A percentile compares a stretch with the other conserved stretches of the same genome.
Conservation (phyloP, 805 yeast species). For the Myxozyma neotropica region DNA sequence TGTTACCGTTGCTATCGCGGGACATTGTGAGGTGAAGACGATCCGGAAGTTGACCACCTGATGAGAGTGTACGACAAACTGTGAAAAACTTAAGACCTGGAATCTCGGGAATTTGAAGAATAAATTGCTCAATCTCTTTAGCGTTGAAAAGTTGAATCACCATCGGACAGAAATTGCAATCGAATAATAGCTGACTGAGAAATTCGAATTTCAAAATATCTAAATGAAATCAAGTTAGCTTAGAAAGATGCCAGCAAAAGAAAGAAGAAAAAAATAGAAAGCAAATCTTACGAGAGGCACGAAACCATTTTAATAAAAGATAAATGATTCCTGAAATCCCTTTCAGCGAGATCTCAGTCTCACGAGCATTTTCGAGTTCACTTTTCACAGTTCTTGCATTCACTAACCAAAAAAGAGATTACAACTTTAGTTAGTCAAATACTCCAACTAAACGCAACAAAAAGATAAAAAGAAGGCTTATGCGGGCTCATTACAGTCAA, state of each 20-base stretch:
- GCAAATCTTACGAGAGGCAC: constrained; percentile 52
- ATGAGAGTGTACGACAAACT: constrained; percentile 33
- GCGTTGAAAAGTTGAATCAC: constrained; percentile 28
- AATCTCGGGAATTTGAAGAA: constrained; percentile 35
- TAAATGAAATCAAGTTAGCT: neutral
- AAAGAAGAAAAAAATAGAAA: neutral
- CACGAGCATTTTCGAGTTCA: constrained; percentile 41
- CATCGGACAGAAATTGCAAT: constrained; percentile 46
- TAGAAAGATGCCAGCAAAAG: neutral
- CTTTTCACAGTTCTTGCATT: constrained; percentile 6
- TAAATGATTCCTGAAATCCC: constrained; percentile 57
- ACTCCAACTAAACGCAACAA: neutral
- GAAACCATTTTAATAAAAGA: constrained; percentile 73
- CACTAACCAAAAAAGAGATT: neutral
- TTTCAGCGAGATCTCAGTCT: constrained; percentile 66
- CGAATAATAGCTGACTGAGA: constrained; percentile 70
- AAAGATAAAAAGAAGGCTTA: neutral
- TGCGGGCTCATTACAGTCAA: neutral
- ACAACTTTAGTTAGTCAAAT: neutral
- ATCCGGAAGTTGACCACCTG: constrained; percentile 24
- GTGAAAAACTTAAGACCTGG: constrained; percentile 34
- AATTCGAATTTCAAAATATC: constrained; percentile 77
- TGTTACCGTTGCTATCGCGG: neutral
- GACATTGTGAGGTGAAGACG: constrained; percentile 5
- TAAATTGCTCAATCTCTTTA: constrained; percentile 26